Base-by-base conservation (phyloP, 2,329 filamentous ascomycete genomes). In the Cercospora berteroae region DNA sequence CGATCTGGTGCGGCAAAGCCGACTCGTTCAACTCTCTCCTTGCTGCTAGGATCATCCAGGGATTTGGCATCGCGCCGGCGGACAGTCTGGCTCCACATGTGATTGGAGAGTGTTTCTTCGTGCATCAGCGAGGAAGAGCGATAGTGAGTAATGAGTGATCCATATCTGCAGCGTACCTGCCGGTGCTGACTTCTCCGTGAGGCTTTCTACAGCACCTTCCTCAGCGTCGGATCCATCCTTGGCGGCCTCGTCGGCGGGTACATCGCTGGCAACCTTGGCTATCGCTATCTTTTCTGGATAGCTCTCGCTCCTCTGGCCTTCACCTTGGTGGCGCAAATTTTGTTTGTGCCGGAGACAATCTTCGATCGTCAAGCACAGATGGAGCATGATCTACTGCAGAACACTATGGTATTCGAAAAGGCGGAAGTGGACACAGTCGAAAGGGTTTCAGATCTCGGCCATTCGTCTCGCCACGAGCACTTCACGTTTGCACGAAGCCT, bases 161-260 rank as follows among this genome's bases (percentile, higher is more conserved):
- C 52, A 0, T 1, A 3, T 23, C 9, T 13, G 44, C 9, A 5
- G 20, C 10, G 44, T 16, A 8, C 16, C 44, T 50, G 18, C 25
- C 18, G 20, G 16, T 20, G 39, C n/a, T 63, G 18, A 65, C 50
- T 36, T 20, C 27, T n/a, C n/a, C 5, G 31, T 25, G 50, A 78
- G 79, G 80, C 80, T 3, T 74, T 82, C 31, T 80, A 81, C 66
- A 81, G 80, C 8, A 75, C 81, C 27, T 79, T 79, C 64, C 73
- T 82, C 3, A 68, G 77, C 5, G 63, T 73, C 3, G 80, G 81
- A 1, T 79, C 79, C 1, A 73, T 79, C 44, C 67, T 81, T 9
- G 80, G 80, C 5, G 79, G 79, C 2, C 72, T 81, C 3, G 71
- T 74, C 10, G 80, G 81, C 13, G 78, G 80, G 20, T 82, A 82